These are phyloP conservation scores for Rubroboletus pulcherrimus DNA, from an alignment of 768 basidiomycete species.

Conservation along the genomic window DNA sequence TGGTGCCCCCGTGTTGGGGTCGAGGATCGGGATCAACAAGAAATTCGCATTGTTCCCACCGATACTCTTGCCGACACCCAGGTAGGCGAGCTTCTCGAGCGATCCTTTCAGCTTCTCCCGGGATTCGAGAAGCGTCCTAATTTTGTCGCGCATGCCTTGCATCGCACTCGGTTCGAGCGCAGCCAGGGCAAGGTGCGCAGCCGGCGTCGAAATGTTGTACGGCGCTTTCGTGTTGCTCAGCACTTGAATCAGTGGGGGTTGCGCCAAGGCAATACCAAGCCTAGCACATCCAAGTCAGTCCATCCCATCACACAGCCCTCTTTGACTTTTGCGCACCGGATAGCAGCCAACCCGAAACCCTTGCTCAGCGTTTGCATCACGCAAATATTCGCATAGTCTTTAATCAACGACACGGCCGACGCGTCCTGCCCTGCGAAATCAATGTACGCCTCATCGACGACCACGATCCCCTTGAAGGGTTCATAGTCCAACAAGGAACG, in stretches of 20 bases:
- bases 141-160: slow-evolving; percentile 59
- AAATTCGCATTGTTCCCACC: slow-evolving; percentile 93
- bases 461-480: slow-evolving; percentile 83
- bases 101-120: slow-evolving; percentile 51
- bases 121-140: slow-evolving; percentile 52
- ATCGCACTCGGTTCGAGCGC: slow-evolving; percentile 72
- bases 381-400: slow-evolving; percentile 82
- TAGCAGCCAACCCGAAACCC: slow-evolving; percentile 92
- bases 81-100: slow-evolving; percentile 42
- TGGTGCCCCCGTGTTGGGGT: slow-evolving; percentile 34
- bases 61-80: slow-evolving; percentile 64
- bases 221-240: slow-evolving; percentile 96
- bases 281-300: slow-evolving; percentile 36
- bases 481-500: slow-evolving; percentile 70
- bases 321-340: slow-evolving; percentile 56
- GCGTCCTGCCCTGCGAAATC: slow-evolving; percentile 71
- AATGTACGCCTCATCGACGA: slow-evolving; percentile 97
- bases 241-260: slow-evolving; percentile 86
- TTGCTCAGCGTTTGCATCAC: slow-evolving; percentile 98
- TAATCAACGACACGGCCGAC: slow-evolving; percentile 67
- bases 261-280: slow-evolving; percentile 85
- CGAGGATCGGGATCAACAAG: slow-evolving; percentile 72
- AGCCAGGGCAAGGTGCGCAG: slow-evolving; percentile 74
- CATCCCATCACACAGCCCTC: neutral
- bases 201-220: slow-evolving; percentile 92